These are phyloP conservation scores for Penicillium cataractarum DNA, from an alignment of 495 filamentous ascomycete species.

Conservation along the genomic window DNA sequence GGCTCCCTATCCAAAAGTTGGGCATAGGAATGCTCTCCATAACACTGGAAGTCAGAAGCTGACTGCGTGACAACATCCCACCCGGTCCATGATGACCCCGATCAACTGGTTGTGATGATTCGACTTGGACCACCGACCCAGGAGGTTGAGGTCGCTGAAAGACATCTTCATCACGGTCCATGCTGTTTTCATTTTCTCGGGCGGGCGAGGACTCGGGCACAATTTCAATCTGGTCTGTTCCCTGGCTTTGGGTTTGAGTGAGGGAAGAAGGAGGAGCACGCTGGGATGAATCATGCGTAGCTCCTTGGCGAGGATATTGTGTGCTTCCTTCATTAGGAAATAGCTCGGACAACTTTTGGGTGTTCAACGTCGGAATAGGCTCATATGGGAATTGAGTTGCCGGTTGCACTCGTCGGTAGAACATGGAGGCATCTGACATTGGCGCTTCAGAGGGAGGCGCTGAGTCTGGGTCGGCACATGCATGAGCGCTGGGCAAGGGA, in stretches of 20 bases:
- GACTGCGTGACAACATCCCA: constrained; percentile 39
- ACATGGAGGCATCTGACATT: constrained; percentile 46
- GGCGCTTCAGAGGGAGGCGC: constrained; percentile 31
- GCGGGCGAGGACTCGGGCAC: constrained; percentile 49
- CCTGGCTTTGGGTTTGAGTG: constrained; percentile 30
- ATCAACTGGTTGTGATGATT: constrained; percentile 49
- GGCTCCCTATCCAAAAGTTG: constrained; percentile 44
- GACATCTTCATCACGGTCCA: constrained; percentile 11
- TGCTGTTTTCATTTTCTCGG: constrained; percentile 20
- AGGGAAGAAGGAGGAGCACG: constrained; percentile 24
- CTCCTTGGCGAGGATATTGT: constrained; percentile 16
- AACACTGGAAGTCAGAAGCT: constrained; percentile 48
- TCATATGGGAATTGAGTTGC: constrained; percentile 50
- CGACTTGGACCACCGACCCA: constrained; percentile 45
- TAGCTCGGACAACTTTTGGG: constrained; percentile 47
- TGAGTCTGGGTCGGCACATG: constrained; percentile 11
- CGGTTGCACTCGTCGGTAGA: constrained; percentile 42
- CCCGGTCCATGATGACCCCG: constrained; percentile 24
- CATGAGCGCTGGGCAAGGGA: constrained; percentile 29
- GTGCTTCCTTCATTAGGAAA: constrained; percentile 41
- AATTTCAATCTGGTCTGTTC: constrained; percentile 38
- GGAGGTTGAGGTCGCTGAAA: constrained; percentile 28
- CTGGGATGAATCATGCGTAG: constrained; percentile 3
- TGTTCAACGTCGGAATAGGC: constrained; percentile 46
- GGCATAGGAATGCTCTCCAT: constrained; percentile 53